Evolutionary conservation across 257 asterid genomes (phyloP).

Genomic region (Plectranthus barbatus): DNA sequence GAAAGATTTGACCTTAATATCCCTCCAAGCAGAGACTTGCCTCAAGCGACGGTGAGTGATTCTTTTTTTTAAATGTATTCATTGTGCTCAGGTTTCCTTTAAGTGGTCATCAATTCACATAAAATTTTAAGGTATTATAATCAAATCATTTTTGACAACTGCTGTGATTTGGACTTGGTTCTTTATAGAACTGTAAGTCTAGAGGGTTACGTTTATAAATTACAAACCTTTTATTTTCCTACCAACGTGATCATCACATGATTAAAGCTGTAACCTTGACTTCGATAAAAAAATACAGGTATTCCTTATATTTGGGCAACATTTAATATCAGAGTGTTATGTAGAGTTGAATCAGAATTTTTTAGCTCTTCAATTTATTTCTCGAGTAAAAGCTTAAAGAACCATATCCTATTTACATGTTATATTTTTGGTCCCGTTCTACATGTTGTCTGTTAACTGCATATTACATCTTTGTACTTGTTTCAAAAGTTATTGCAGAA

Average conservation of each 20-base stretch:
- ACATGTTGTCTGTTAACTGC: neutral
- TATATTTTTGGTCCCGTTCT: neutral
- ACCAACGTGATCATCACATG: neutral
- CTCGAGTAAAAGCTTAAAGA: too few relatives aligned
- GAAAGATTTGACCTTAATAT: conserved; percentile 56
- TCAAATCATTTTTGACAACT: neutral
- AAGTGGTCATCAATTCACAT: neutral
- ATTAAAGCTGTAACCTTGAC: neutral
- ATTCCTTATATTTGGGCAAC: neutral
- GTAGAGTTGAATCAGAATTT: neutral
- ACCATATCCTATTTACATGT: neutral
- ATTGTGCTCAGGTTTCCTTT: neutral
- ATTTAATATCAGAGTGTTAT: neutral
- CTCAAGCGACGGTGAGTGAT: conserved; percentile 50
- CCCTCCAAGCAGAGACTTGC: conserved; percentile 45
- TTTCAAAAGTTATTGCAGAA: neutral
- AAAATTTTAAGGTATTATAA: neutral
- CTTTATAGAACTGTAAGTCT: neutral
- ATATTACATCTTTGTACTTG: neutral
- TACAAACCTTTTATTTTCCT: neutral
- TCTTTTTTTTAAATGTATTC: neutral
- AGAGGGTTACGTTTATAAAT: neutral
- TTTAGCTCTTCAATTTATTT: too few relatives aligned
- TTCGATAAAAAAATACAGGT: neutral
- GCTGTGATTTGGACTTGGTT: neutral